phyloP scores from a whole-genome alignment of 2,329 filamentous ascomycete genomes.

The Cladosporium sp. region DNA sequence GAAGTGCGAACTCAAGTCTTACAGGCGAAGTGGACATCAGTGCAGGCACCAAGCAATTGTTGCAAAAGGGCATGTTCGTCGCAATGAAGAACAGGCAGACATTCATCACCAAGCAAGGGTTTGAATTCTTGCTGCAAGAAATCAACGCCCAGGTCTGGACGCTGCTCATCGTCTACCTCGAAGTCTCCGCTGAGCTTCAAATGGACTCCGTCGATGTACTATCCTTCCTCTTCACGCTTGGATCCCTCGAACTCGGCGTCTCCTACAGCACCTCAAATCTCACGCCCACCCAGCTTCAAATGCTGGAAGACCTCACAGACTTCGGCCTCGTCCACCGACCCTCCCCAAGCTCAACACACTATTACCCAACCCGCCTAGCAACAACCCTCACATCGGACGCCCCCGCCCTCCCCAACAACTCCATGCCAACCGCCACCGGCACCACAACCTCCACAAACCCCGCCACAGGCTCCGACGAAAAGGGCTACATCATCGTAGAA shows the following conservation, averaged over 20 bases:
- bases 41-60: constrained; percentile 76
- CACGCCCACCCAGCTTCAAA: constrained; percentile 74
- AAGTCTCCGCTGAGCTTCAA: constrained; percentile 63
- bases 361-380: constrained; percentile 89
- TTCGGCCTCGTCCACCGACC: constrained; percentile 81
- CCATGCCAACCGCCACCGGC: constrained; percentile 62
- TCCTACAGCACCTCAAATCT: constrained; percentile 85
- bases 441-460: constrained; percentile 25
- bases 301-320: constrained; percentile 85
- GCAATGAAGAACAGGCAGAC: constrained; percentile 45
- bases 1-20: constrained; percentile 58
- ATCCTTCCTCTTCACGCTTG: constrained; percentile 92
- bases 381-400: constrained; percentile 83
- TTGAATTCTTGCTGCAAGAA: constrained; percentile 90
- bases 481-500: constrained; percentile 90
- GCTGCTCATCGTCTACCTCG: constrained; percentile 85
- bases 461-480: constrained; percentile 40
- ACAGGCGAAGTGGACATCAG: constrained; percentile 44
- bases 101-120: constrained; percentile 83
- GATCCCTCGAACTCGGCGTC: constrained; percentile 83
- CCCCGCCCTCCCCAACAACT: constrained; percentile 65
- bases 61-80: constrained; percentile 77
- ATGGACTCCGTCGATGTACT: constrained; percentile 92
- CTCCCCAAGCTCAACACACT: constrained; percentile 41
- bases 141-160: constrained; percentile 98